Base-by-base conservation (phyloP, 768 basidiomycete species). In the Trametes cinnabarina region DNA sequence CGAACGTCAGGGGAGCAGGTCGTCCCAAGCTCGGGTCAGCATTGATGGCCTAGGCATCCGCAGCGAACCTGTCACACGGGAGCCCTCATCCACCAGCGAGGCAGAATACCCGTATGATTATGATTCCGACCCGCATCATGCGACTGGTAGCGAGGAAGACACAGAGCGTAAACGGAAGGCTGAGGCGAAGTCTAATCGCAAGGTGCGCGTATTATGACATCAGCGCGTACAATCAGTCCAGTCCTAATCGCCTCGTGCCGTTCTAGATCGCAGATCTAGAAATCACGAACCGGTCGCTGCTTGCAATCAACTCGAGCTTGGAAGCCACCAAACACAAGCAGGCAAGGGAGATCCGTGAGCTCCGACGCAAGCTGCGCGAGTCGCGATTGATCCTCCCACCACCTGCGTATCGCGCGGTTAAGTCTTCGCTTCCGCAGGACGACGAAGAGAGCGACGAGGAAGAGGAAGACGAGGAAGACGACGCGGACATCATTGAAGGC, bases 251-350 rank as follows among this genome's bases (percentile, higher is more conserved):
- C n/a, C 22, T 23, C 23, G 3, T 12, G 23, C 14, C 6, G 10
- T 19, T 23, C 15, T 59, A 96, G 94, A 95, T 96, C 57, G 90
- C 89, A 12, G 93, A 96, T 74, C 78, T 96, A 11, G 91, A 95
- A 72, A 96, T 96, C 66, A 88, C 91, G 6, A 95, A 93, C 71
- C 80, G 83, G 32, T 96, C 93, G 1, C 79, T 96, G 17, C 78
- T 95, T 44, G 83, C 85, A 2, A 93, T 96, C 73, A 96, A 95
- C 66, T 76, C 87, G 2, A 82, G 88, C 17, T 79, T 96, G 20
- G 93, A 96, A 71, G 81, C 85, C 34, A 82, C 83, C 32, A 93
- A 92, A 72, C 82, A 88, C 63, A 81, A 80, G 26, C 93, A 95
- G 66, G 84, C 87, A 7, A 85, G 83, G 62, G 94, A 96, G 72